A percentile compares a stretch with the other conserved stretches of the same genome.
phyloP scores from a whole-genome alignment of 2,329 filamentous ascomycete species.

The Metarhizium sp. region DNA sequence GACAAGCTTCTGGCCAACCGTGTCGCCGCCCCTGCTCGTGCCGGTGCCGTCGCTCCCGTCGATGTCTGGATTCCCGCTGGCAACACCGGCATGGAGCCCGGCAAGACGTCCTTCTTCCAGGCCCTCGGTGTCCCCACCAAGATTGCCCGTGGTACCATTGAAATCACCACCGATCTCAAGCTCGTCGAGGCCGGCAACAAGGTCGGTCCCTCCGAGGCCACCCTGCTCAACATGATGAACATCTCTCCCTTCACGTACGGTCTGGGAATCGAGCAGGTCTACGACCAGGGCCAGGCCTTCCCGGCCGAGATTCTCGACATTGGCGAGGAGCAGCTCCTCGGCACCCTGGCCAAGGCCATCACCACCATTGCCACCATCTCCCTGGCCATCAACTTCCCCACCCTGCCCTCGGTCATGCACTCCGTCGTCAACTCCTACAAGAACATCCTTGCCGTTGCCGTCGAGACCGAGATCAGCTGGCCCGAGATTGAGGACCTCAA shows the following conservation, averaged over 20 bases:
- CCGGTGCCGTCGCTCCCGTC: constrained; percentile 85
- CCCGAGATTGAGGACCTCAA: constrained; percentile 95
- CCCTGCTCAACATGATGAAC: constrained; percentile 99
- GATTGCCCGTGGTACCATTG: constrained; percentile 99
- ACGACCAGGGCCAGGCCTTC: constrained; percentile 96
- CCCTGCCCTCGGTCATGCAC: constrained; percentile 92
- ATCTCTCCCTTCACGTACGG: constrained; percentile 99
- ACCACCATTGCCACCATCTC: constrained; percentile 83
- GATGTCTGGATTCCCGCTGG: constrained; percentile 95
- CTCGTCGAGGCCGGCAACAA: constrained; percentile 87
- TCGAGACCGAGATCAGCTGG: constrained; percentile 89
- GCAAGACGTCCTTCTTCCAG: constrained; percentile 99
- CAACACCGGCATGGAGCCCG: constrained; percentile 99
- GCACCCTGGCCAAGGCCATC: constrained; percentile 71
- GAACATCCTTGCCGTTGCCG: constrained; percentile 82
- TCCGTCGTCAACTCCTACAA: constrained; percentile 97
- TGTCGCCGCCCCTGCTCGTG: constrained; percentile 95
- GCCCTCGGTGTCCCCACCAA: constrained; percentile 99
- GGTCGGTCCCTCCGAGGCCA: constrained; percentile 98
- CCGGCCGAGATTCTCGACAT: constrained; percentile 80
- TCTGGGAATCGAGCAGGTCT: constrained; percentile 93
- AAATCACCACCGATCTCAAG: constrained; percentile 98
- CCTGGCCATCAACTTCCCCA: constrained; percentile 89
- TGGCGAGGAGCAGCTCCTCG: constrained; percentile 86
- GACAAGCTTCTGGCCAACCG: constrained; percentile 95